Base-by-base conservation (phyloP, 768 basidiomycete species). In the Cytidiella melzeri region DNA sequence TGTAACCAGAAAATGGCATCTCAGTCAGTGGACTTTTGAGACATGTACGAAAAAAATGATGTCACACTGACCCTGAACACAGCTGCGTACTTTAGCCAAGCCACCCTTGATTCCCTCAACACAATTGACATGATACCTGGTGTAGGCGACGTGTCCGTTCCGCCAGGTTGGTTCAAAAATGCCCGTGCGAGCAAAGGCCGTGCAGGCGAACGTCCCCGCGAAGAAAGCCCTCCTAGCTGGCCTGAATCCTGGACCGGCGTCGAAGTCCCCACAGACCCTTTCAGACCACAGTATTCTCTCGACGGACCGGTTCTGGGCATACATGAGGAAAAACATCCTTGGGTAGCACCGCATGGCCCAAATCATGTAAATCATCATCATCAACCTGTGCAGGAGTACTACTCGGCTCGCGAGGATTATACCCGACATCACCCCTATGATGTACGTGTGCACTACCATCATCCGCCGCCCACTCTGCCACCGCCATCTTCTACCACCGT, bases 31-130 rank as follows among this genome's bases (percentile, higher is more conserved):
- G 9, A 36, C 25, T n/a, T n/a, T n/a, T n/a, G n/a, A n/a, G n/a
- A n/a, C 52, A 20, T 44, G 6, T 25, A 13, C 27, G 30, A 34
- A 18, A 43, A 18, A 47, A 10, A n/a, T n/a, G 27, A 19, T 24
- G 50, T 41, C 4, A 48, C 42, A 19, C 45, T 43, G 2, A n/a
- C 25, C 45, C 36, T 41, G 23, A 50, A 63, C 50, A 6, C 61
- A 91, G 88, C 88, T 52, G 87, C 88, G 41, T 91, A 91, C 72
- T 91, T 88, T 65, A 88, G 84, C 57, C 87, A 87, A 59, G 80
- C 80, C 59, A 84, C 76, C 48, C 69, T 90, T 51, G 83, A 87
- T 61, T 73, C 73, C 47, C 77, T 91, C 37, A 72, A 75, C 55
- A 88, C 84, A 30, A 79, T 90, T 43, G 86, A 88, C 63, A 76